Evolutionary conservation across 345 rosid species (phyloP).

Genomic region (Eucalyptus shirleyi): DNA sequence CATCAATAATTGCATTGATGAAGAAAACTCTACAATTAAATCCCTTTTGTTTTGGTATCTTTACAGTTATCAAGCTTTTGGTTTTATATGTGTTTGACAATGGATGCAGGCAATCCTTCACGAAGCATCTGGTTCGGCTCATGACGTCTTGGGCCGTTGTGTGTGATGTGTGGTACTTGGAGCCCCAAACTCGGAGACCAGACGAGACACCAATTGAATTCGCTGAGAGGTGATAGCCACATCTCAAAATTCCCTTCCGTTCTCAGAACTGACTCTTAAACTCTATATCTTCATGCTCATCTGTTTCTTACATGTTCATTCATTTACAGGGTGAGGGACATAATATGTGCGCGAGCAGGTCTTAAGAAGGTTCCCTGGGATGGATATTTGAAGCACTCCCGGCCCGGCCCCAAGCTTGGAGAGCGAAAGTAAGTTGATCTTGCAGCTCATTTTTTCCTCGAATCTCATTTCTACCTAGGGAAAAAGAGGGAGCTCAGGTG

Average conservation of each 20-base stretch:
- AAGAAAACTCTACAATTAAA: not conserved
- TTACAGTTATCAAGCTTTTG: not conserved
- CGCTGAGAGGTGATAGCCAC: constrained; percentile 69
- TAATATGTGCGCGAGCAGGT: constrained; percentile 82
- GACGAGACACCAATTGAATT: constrained; percentile 90
- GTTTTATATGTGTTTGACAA: not conserved
- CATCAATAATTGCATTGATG: not conserved
- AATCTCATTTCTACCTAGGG: not conserved
- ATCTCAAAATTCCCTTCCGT: not conserved
- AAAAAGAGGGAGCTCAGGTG: not conserved
- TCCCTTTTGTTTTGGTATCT: not conserved
- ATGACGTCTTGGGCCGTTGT: constrained; percentile 99
- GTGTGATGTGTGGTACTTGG: constrained; percentile 97
- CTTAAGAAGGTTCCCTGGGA: constrained; percentile 98
- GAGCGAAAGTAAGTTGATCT: constrained; percentile 64
- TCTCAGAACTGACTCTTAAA: not conserved
- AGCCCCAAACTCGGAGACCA: constrained; percentile 75
- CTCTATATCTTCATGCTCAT: not conserved
- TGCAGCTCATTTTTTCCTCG: not conserved
- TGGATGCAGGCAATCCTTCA: constrained; percentile 80
- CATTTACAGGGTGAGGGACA: constrained; percentile 66
- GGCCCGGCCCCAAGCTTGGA: constrained; percentile 87
- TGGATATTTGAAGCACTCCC: constrained; percentile 89
- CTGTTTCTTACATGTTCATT: not conserved
- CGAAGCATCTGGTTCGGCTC: constrained; percentile 88